Evolutionary conservation across 2,329 filamentous ascomycete species (phyloP), one percentile per base, ranked within the genome.

Genomic region (Dactylella cylindrospora): DNA sequence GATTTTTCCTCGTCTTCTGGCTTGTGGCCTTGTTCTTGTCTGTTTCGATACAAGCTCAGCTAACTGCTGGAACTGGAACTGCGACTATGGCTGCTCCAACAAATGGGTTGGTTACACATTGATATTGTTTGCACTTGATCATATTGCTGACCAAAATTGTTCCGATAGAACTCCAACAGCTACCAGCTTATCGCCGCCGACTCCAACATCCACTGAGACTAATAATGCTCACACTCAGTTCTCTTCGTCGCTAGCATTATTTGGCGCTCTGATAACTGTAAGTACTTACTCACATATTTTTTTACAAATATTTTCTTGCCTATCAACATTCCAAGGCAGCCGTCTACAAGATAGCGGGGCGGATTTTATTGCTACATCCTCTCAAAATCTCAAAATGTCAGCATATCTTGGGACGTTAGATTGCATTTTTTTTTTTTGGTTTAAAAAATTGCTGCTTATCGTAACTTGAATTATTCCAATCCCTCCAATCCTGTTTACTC

Each of bases 181-280:
- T 8, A 61, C 55, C n/a, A n/a, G n/a, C 20, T 46, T 53, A 29
- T 31, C 55, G 20, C 55, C 47, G n/a, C 55, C 55, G 12, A 35
- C 55, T 39, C 55, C 55, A 22, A 61, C 55, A 17, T 47, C 52
- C 47, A 61, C 55, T 25, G 55, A 61, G 41, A 49, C 47, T 4
- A 61, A 46, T 43, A 54, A 43, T 22, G 43, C 47, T 10, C 55
- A 61, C 29, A 53, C 43, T 20, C 55, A 61, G 19, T 61, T 61
- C 36, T 61, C 55, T 20, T 61, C 55, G 19, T 61, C 55, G 47
- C 41, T 61, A 46, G 55, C 55, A 29, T 45, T 61, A 25, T 61
- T 61, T 22, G 55, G 55, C 17, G 55, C 55, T 44, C 47, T 61
- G 55, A 61, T 61, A 61, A 52, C 55, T 36, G 55, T 61, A 61